Percentiles rank a stretch among this genome's conserved stretches.
These are phyloP conservation scores for Saccharomycopsis javanensis DNA, from an alignment of 805 yeast genomes.

Conservation along the genomic window DNA sequence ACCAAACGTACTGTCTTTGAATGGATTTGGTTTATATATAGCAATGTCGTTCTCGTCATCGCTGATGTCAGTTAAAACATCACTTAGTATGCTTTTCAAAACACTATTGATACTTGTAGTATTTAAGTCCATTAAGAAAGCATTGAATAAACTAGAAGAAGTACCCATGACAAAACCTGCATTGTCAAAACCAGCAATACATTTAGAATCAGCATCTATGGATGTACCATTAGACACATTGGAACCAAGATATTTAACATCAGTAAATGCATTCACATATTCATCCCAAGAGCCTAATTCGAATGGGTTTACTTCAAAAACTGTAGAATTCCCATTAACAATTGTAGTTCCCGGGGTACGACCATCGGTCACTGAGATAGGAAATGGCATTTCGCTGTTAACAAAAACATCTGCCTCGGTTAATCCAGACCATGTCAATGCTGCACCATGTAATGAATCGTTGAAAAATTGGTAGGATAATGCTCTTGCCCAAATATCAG, in stretches of 20 bases:
- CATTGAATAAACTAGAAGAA: conserved; percentile 72
- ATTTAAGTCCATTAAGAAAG: conserved; percentile 48
- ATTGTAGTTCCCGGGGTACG: conserved; percentile 52
- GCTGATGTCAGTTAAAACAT: conserved; percentile 38
- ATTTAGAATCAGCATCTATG: conserved; percentile 29
- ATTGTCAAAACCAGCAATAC: conserved; percentile 67
- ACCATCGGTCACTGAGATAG: conserved; percentile 55
- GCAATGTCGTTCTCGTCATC: conserved; percentile 56
- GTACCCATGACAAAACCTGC: conserved; percentile 79
- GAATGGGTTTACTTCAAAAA: conserved; percentile 52
- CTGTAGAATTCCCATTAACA: conserved; percentile 58
- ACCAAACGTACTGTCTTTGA: conserved; percentile 35
- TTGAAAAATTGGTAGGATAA: conserved; percentile 65
- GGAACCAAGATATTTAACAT: conserved; percentile 63
- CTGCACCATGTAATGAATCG: conserved; percentile 52
- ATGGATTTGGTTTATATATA: conserved; percentile 65
- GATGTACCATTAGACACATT: conserved; percentile 45
- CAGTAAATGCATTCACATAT: conserved; percentile 36
- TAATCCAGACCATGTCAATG: conserved; percentile 47
- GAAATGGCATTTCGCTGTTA: conserved; percentile 62
- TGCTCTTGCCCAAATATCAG: conserved; percentile 76
- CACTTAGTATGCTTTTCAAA: conserved; percentile 35
- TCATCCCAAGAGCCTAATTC: conserved; percentile 82
- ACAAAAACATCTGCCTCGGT: conserved; percentile 52
- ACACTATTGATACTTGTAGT: conserved; percentile 40